phyloP scores from a whole-genome alignment of 2,329 filamentous ascomycete species.

The Fusarium pininemorale region DNA sequence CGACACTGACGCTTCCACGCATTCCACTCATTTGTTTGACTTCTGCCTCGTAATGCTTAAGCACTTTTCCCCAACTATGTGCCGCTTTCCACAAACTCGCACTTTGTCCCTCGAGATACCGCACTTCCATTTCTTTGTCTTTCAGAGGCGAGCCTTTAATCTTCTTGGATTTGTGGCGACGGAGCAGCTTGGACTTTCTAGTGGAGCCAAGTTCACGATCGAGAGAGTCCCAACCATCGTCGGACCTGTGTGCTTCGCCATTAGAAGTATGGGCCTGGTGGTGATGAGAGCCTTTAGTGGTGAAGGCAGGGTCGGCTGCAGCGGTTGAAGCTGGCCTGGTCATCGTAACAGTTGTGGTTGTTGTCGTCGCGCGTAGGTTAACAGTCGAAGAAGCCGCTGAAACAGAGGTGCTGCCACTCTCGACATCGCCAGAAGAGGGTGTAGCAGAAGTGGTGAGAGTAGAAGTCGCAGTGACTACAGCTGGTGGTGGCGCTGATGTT shows the following conservation, averaged over 20 bases:
- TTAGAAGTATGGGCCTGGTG: neutral
- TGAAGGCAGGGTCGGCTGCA: neutral
- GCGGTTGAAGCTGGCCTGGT: neutral
- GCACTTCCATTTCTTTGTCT: neutral
- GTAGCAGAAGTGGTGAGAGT: neutral
- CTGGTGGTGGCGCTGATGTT: neutral
- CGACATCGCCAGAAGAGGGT: neutral
- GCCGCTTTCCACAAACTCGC: neutral
- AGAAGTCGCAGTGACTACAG: neutral
- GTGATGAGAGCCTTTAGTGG: neutral
- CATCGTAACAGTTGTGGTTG: conserved; percentile 12
- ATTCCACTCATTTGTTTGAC: neutral
- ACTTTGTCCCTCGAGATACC: neutral
- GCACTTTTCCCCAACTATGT: neutral
- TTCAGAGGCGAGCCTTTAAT: neutral
- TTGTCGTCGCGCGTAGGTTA: neutral
- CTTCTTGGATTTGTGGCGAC: neutral
- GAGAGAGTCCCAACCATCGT: neutral
- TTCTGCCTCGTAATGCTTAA: neutral
- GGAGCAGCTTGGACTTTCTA: neutral
- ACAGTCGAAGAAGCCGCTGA: neutral
- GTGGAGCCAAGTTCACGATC: neutral
- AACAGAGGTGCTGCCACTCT: neutral
- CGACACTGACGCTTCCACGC: too few species aligned
- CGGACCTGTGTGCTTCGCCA: neutral